A percentile compares a stretch with the other conserved stretches of the same genome.
Conservation (phyloP, 768 basidiomycete species). For the Melanogaster broomeanus region DNA sequence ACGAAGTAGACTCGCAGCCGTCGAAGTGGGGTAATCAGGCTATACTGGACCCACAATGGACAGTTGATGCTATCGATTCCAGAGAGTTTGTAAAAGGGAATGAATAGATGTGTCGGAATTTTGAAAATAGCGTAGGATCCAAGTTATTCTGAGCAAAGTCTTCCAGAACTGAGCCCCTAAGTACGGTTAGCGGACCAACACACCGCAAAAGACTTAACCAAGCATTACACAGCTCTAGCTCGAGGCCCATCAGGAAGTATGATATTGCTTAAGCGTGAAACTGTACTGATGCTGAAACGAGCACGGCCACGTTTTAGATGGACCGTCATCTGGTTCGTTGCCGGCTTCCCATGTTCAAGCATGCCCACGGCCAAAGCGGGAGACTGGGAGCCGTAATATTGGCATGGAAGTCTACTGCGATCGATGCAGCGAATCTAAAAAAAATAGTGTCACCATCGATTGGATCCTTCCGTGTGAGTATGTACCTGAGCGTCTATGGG, state of each 20-base stretch:
- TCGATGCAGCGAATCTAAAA: conserved; percentile 1
- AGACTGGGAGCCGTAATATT: no score
- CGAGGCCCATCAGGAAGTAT: neutral
- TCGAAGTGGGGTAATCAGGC: conserved; percentile 5
- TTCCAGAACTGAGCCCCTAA: no score
- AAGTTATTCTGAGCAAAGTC: no score
- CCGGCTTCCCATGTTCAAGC: conserved; percentile 19
- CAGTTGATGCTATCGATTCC: neutral
- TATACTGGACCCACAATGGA: neutral
- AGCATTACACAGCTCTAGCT: neutral
- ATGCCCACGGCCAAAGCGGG: no score
- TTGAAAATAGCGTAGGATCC: no score
- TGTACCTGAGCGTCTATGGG: neutral
- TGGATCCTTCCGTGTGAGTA: conserved; percentile 1
- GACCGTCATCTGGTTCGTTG: no score
- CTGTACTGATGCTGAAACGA: conserved; percentile 5
- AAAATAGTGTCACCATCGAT: conserved; percentile 7
- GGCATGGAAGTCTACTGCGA: neutral
- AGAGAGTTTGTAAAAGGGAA: neutral
- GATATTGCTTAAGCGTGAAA: neutral
- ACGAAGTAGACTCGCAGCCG: conserved; percentile 16
- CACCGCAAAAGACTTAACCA: neutral
- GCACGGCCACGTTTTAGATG: conserved; percentile 1
- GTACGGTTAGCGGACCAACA: conserved; percentile 14
- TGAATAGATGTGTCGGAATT: no score